Evolutionary conservation across 1,284 basidiomycete species (phyloP).

Genomic region (Peniophora sp.): DNA sequence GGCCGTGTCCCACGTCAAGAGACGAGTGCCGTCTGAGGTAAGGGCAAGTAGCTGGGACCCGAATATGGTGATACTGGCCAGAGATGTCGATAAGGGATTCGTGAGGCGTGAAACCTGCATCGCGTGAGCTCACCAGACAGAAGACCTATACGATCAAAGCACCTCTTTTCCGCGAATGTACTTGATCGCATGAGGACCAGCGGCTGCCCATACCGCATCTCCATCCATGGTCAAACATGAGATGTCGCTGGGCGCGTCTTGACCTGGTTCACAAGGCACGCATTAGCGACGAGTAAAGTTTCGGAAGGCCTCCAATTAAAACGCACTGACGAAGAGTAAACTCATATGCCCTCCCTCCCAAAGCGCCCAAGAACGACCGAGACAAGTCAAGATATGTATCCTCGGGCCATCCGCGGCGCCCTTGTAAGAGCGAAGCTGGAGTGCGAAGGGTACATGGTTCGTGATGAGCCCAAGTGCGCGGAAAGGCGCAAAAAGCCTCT

Average conservation of each 20-base stretch:
- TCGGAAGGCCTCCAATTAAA: background rate
- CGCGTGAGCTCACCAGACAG: slow-evolving; percentile 6
- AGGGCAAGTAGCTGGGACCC: slow-evolving; percentile 76
- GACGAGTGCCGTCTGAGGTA: slow-evolving; percentile 71
- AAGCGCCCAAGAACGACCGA: slow-evolving; percentile 90
- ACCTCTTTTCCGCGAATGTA: slow-evolving; percentile 88
- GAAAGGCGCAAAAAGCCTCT: slow-evolving; percentile 83
- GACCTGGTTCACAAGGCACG: slow-evolving; percentile 41
- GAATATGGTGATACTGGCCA: slow-evolving; percentile 67
- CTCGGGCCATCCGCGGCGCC: slow-evolving; percentile 79
- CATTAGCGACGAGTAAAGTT: background rate
- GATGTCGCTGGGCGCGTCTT: slow-evolving; percentile 71
- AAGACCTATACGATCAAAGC: slow-evolving; percentile 6
- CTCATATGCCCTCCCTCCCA: slow-evolving; percentile 96
- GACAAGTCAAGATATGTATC: slow-evolving; percentile 80
- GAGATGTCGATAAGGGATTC: slow-evolving; percentile 56
- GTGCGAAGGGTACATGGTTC: slow-evolving; percentile 84
- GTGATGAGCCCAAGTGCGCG: slow-evolving; percentile 90
- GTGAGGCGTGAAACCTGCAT: slow-evolving; percentile 42
- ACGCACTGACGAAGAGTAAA: slow-evolving; percentile 82
- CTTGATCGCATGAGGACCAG: slow-evolving; percentile 67
- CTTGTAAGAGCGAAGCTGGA: slow-evolving; percentile 84
- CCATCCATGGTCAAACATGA: slow-evolving; percentile 76
- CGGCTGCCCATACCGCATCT: slow-evolving; percentile 79
- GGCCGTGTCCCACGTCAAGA: slow-evolving; percentile 78